Conservation (phyloP, 2,329 filamentous ascomycete genomes). For the Trichophyton mentagrophytes region DNA sequence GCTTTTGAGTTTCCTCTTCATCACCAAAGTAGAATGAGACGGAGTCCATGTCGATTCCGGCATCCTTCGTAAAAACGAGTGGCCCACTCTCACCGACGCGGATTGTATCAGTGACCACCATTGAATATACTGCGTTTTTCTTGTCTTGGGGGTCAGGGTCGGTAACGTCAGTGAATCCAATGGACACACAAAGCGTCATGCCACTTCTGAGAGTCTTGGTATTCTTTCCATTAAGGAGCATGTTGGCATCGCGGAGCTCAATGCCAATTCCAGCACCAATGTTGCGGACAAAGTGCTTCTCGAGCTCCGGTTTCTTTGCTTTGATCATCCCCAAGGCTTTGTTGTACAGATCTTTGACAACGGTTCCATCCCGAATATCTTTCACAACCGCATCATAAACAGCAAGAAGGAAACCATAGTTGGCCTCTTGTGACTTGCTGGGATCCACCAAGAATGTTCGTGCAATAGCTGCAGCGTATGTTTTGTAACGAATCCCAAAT, state of each 20-base stretch:
- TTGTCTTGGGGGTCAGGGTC: slow-evolving; percentile 82
- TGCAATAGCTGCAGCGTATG: slow-evolving; percentile 83
- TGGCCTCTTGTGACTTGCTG: slow-evolving; percentile 86
- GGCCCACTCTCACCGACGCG: slow-evolving; percentile 56
- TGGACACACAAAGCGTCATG: slow-evolving; percentile 88
- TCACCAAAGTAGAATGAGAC: slow-evolving; percentile 99
- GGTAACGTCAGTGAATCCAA: slow-evolving; percentile 78
- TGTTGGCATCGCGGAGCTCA: slow-evolving; percentile 71
- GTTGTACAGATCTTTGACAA: slow-evolving; percentile 79
- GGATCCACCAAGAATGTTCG: slow-evolving; percentile 94
- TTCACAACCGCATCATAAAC: slow-evolving; percentile 86
- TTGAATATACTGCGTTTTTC: slow-evolving; percentile 74
- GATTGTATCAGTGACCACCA: slow-evolving; percentile 85
- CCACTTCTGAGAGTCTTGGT: slow-evolving; percentile 74
- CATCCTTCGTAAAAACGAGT: slow-evolving; percentile 88
- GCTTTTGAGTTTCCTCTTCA: slow-evolving; percentile 68
- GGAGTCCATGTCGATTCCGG: slow-evolving; percentile 78
- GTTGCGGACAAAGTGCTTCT: slow-evolving; percentile 88
- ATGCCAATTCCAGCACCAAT: slow-evolving; percentile 87
- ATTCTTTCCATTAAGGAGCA: slow-evolving; percentile 81
- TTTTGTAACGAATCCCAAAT: slow-evolving; percentile 87
- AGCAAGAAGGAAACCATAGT: slow-evolving; percentile 75
- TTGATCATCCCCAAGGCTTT: slow-evolving; percentile 72
- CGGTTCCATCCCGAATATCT: slow-evolving; percentile 73
- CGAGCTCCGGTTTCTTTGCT: slow-evolving; percentile 85